A percentile compares a stretch with the other conserved stretches of the same genome.
Evolutionary conservation across 495 filamentous ascomycete species (phyloP).

Genomic region (Hyaloscypha finlandica): DNA sequence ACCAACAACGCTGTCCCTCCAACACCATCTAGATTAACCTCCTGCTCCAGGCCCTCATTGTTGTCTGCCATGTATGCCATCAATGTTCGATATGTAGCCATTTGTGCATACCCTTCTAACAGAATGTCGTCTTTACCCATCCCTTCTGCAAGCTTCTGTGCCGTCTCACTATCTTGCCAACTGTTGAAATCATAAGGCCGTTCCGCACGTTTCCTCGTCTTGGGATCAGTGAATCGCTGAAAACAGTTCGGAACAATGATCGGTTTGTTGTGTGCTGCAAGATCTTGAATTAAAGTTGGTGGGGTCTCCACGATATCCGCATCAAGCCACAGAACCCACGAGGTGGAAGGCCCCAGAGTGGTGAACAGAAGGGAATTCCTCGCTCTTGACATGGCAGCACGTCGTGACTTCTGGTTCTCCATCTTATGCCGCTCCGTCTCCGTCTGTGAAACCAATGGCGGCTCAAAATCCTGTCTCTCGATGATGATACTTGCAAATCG

Average conservation of each 20-base stretch:
- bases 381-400: constrained; percentile 89
- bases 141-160: constrained; percentile 67
- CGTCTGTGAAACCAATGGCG: constrained; percentile 74
- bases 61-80: constrained; percentile 83
- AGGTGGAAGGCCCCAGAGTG: constrained; percentile 89
- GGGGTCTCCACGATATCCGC: constrained; percentile 91
- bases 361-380: constrained; percentile 95
- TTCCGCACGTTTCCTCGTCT: constrained; percentile 66
- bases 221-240: constrained; percentile 79
- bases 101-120: constrained; percentile 87
- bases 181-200: constrained; percentile 96
- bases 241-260: constrained; percentile 95
- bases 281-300: constrained; percentile 83
- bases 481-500: constrained; percentile 93
- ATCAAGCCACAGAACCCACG: constrained; percentile 97
- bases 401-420: constrained; percentile 79
- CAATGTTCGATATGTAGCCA: constrained; percentile 85
- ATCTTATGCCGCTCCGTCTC: constrained; percentile 91
- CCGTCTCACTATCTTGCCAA: constrained; percentile 85
- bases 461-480: constrained; percentile 91
- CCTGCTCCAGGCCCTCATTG: constrained; percentile 55
- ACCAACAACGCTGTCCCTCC: constrained; percentile 93
- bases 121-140: constrained; percentile 92
- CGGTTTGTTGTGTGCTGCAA: constrained; percentile 81
- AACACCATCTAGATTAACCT: constrained; percentile 84